phyloP scores from a whole-genome alignment of 768 basidiomycete genomes.

The Tylopilus balloui region DNA sequence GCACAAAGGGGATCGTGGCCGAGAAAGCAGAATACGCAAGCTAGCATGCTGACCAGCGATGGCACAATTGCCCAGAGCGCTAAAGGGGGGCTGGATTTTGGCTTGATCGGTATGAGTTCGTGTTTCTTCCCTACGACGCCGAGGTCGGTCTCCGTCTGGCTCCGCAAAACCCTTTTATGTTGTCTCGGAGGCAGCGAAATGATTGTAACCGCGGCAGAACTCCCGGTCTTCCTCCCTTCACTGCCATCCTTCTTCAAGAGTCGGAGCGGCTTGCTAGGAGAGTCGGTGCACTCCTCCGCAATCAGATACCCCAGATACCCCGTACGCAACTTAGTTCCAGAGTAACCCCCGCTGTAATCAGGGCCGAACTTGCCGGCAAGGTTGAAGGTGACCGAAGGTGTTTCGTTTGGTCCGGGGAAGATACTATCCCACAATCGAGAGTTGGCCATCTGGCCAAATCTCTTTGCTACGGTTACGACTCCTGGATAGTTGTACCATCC shows the following conservation, averaged over 20 bases:
- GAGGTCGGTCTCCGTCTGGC: background rate
- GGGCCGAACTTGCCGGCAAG: conserved; percentile 40
- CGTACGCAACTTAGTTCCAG: conserved; percentile 49
- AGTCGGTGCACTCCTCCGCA: conserved; percentile 1
- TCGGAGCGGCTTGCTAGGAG: background rate
- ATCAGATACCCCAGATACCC: conserved; percentile 57
- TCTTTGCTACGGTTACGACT: conserved; percentile 27
- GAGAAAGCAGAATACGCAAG: conserved; percentile 19
- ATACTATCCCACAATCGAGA: conserved; percentile 28
- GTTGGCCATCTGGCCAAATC: conserved; percentile 29
- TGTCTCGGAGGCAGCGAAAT: conserved; percentile 10
- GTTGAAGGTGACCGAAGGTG: conserved; percentile 25
- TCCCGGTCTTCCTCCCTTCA: conserved; percentile 14
- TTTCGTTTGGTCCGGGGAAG: conserved; percentile 30
- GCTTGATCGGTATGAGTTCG: conserved; percentile 3
- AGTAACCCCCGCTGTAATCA: conserved; percentile 72
- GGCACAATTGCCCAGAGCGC: conserved; percentile 19
- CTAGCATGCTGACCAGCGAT: conserved; percentile 20
- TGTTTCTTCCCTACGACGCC: background rate
- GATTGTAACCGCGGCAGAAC: conserved; percentile 12
- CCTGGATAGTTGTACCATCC: conserved; percentile 39
- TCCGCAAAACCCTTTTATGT: background rate
- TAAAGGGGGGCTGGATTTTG: conserved; percentile 10
- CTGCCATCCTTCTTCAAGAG: conserved; percentile 4
- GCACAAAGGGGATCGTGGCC: conserved; percentile 24